A percentile compares a stretch with the other conserved stretches of the same genome.
phyloP scores from a whole-genome alignment of 148 eudicot genomes.

The Heliamphora exappendiculata region DNA sequence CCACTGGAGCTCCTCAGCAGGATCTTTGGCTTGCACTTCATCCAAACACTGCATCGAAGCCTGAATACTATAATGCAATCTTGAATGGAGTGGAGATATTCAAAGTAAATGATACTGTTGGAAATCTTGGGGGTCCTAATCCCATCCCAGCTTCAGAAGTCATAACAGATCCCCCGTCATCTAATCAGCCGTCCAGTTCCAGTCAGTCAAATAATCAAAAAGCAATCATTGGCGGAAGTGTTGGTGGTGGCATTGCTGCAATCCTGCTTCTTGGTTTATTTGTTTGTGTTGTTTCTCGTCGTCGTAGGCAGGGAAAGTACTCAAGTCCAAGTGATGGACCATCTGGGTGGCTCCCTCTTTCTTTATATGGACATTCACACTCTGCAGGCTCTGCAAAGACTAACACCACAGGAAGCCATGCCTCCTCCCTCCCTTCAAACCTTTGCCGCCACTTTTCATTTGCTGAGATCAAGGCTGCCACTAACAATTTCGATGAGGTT shows the following conservation, averaged over 20 bases:
- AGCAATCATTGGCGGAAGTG: conserved; percentile 64
- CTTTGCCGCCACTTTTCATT: conserved; percentile 91
- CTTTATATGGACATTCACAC: conserved; percentile 84
- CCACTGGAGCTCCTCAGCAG: conserved; percentile 41
- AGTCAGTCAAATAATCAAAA: conserved; percentile 22
- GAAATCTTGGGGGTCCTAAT: conserved; percentile 78
- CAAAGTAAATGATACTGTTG: conserved; percentile 46
- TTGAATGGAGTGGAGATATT: conserved; percentile 90
- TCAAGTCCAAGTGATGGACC: conserved; percentile 78
- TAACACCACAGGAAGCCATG: conserved; percentile 72
- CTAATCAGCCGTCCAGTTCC: conserved; percentile 18
- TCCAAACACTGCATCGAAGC: conserved; percentile 25
- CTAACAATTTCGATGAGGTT: conserved; percentile 85
- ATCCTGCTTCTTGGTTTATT: conserved; percentile 43
- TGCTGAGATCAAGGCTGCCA: conserved; percentile 83
- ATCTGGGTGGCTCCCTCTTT: conserved; percentile 94
- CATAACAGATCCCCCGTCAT: conserved; percentile 12
- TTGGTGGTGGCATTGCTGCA: conserved; percentile 59
- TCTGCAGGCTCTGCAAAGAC: conserved; percentile 79
- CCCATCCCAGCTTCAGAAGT: conserved; percentile 60
- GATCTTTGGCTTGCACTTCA: conserved; percentile 80
- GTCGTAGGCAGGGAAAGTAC: conserved; percentile 45
- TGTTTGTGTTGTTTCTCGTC: conserved; percentile 44
- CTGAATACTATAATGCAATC: conserved; percentile 56
- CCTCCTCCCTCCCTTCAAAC: conserved; percentile 81